A percentile compares a stretch with the other conserved stretches of the same genome.
These are phyloP conservation scores for Neohortaea acidophila DNA, from an alignment of 495 filamentous ascomycete species.

Conservation along the genomic window DNA sequence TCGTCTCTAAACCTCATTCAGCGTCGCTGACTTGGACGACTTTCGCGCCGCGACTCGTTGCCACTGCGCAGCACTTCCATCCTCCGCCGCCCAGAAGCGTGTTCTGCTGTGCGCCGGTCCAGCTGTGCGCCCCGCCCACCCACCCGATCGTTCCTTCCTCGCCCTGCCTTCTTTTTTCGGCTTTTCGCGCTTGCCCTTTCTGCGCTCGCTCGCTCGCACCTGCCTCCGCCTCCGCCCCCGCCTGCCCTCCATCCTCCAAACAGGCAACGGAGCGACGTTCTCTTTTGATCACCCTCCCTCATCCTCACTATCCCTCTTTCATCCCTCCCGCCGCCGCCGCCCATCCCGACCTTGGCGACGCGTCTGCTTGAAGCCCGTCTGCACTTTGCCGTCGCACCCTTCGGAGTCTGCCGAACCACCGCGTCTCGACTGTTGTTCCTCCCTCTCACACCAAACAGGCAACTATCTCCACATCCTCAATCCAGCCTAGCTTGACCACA, in stretches of 20 bases:
- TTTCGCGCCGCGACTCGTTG: neutral
- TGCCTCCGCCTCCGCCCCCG: neutral
- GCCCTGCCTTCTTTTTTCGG: neutral
- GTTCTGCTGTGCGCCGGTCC: neutral
- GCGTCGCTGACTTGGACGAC: neutral
- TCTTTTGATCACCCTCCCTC: neutral
- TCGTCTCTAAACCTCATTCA: constrained; percentile 6
- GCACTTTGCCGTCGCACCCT: neutral
- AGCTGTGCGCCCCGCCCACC: neutral
- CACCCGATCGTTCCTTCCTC: neutral
- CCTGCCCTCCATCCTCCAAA: neutral
- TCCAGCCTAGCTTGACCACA: constrained; percentile 8
- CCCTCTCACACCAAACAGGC: neutral
- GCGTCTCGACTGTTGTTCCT: neutral
- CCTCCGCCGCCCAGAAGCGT: neutral
- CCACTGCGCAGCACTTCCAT: neutral
- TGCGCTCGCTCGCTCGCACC: neutral
- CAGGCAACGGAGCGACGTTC: neutral
- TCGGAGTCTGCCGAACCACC: neutral
- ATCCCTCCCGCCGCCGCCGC: neutral
- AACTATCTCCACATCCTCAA: constrained; percentile 8
- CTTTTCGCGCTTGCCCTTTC: neutral
- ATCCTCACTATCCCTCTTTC: neutral
- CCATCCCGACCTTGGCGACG: no score
- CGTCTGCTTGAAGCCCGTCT: no score